phyloP scores from a whole-genome alignment of 1,139 yeast genomes.

The Protomyces gravidus region DNA sequence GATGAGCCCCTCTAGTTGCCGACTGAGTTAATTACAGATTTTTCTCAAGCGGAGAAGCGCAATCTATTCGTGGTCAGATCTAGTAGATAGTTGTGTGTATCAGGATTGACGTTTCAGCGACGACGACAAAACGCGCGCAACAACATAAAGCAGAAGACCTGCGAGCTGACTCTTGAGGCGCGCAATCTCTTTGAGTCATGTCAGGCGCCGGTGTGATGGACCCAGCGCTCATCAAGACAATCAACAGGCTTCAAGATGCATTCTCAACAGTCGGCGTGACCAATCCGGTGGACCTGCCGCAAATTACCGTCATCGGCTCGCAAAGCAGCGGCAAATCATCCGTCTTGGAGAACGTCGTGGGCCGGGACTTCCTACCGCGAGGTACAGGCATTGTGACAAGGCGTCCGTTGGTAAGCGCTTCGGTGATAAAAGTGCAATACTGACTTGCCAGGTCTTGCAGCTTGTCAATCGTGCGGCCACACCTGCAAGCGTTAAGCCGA shows the following conservation, averaged over 20 bases:
- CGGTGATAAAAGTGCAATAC: no score
- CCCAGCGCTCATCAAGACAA: conserved; percentile 80
- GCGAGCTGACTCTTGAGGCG: no score
- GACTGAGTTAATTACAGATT: no score
- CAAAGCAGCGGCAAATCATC: conserved; percentile 94
- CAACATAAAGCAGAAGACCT: no score
- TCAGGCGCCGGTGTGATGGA: conserved; percentile 54
- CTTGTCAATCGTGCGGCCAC: conserved; percentile 36
- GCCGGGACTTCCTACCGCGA: conserved; percentile 88
- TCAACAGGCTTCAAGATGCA: conserved; percentile 88
- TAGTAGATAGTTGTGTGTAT: no score
- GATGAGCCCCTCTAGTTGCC: no score
- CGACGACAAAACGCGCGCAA: no score
- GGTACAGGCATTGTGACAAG: conserved; percentile 87
- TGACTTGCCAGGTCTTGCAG: conserved; percentile 35
- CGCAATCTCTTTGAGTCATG: no score
- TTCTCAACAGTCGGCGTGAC: conserved; percentile 76
- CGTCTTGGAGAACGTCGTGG: conserved; percentile 88
- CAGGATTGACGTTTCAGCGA: no score
- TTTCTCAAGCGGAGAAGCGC: no score
- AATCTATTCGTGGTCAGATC: no score
- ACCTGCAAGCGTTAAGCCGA: conserved; percentile 30
- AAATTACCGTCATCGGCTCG: conserved; percentile 93
- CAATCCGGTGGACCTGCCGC: conserved; percentile 70
- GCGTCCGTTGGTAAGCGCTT: conserved; percentile 65